Percentiles rank a stretch among this genome's conserved stretches.
These are phyloP conservation scores for Sherardia arvensis DNA, from an alignment of 257 asterid species.

Conservation along the genomic window DNA sequence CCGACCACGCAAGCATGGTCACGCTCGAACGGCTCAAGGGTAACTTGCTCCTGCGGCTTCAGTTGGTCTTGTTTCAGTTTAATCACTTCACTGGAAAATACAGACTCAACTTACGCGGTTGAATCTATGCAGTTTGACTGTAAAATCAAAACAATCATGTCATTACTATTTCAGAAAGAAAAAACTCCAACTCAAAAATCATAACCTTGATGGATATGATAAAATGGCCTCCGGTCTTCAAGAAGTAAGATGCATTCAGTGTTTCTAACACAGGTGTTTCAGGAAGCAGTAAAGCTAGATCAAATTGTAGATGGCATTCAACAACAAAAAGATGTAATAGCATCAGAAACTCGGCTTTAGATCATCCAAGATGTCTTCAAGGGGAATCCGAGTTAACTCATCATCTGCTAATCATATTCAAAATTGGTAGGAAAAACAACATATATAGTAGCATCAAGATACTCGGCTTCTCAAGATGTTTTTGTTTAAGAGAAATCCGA, in stretches of 20 bases:
- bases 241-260: constrained; percentile 71
- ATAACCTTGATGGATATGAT: constrained; percentile 93
- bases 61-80: constrained; percentile 73
- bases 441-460: too few relatives aligned
- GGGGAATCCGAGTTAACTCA: constrained; percentile 99
- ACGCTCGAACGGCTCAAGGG: constrained; percentile 90
- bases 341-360: constrained; percentile 91
- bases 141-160: not conserved
- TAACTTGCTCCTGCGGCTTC: constrained; percentile 78
- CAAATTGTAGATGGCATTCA: too few relatives aligned
- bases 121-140: constrained; percentile 94
- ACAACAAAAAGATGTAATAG: constrained; percentile 4
- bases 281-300: not conserved
- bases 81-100: constrained; percentile 81
- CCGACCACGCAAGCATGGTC: constrained; percentile 97
- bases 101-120: constrained; percentile 75
- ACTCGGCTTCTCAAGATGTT: too few relatives aligned
- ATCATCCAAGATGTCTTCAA: constrained; percentile 79
- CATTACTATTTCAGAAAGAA: too few relatives aligned
- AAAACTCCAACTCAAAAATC: too few relatives aligned
- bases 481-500: too few relatives aligned
- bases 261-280: constrained; percentile 17
- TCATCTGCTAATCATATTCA: constrained; percentile 32
- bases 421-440: too few relatives aligned
- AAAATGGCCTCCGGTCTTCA: constrained; percentile 83